These are phyloP conservation scores for Dunaliella primolecta DNA, from an alignment of 139 green algal genomes.

Conservation along the genomic window DNA sequence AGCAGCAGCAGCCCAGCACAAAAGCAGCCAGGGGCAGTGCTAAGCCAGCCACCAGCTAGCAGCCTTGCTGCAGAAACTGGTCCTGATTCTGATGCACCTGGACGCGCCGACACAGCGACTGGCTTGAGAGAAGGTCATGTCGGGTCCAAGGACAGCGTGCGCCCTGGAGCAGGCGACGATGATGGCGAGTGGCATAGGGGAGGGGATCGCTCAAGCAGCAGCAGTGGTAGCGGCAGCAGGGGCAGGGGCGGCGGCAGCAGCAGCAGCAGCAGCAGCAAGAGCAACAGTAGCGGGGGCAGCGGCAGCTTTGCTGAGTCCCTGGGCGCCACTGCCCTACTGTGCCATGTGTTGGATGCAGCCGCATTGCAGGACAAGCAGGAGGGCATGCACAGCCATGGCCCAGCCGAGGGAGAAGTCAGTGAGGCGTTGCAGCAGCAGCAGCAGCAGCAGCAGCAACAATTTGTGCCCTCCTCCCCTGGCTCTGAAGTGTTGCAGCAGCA, in stretches of 20 bases:
- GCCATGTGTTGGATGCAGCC: not conserved
- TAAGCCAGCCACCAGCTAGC: not conserved
- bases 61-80: too few species aligned
- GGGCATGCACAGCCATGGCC: too few species aligned
- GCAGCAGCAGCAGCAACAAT: too few species aligned
- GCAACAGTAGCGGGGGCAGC: not conserved
- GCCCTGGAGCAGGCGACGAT: not conserved
- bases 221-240: not conserved
- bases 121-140: too few species aligned
- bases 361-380: not conserved
- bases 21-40: not conserved
- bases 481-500: not conserved
- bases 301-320: not conserved
- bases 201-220: not conserved
- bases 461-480: too few species aligned
- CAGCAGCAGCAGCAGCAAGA: not conserved
- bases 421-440: not conserved
- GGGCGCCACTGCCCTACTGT: not conserved
- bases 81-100: too few species aligned
- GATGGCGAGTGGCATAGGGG: not conserved
- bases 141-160: too few species aligned
- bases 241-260: not conserved
- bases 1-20: not conserved
- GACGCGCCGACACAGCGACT: too few species aligned
- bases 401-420: not conserved